phyloP scores from a whole-genome alignment of 129 eudicot species.

The Arctium minus region DNA sequence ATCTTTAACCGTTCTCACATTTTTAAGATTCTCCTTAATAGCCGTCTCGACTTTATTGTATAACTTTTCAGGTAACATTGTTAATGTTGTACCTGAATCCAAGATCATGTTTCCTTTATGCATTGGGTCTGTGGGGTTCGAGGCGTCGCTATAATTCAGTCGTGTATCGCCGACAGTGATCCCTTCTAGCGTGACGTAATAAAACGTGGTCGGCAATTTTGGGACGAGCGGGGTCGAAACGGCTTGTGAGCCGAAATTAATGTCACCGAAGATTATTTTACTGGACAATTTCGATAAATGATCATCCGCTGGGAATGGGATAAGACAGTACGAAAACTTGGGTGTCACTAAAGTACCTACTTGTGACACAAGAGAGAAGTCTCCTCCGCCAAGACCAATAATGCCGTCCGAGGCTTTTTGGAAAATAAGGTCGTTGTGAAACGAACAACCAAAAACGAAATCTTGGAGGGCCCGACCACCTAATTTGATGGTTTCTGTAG shows the following conservation, averaged over 20 bases:
- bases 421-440: slow-evolving; percentile 7
- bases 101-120: slow-evolving; percentile 49
- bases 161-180: slow-evolving; percentile 16
- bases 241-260: slow-evolving; percentile 14
- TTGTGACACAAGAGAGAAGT: slow-evolving; percentile 35
- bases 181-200: slow-evolving; percentile 23
- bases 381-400: slow-evolving; percentile 44
- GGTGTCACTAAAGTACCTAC: background rate
- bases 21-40: slow-evolving; percentile 16
- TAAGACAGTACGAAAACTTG: slow-evolving; percentile 31
- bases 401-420: slow-evolving; percentile 17
- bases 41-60: slow-evolving; percentile 16
- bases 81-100: slow-evolving; percentile 58
- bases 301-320: slow-evolving; percentile 11
- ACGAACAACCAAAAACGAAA: slow-evolving; percentile 33
- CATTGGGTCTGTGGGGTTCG: background rate
- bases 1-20: slow-evolving; percentile 17
- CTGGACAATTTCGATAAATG: slow-evolving; percentile 15
- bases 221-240: slow-evolving; percentile 31
- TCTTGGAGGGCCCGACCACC: background rate
- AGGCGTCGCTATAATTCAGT: background rate
- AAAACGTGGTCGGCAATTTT: slow-evolving; percentile 7
- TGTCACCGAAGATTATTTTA: slow-evolving; percentile 37
- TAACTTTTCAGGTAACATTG: slow-evolving; percentile 17
- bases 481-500: slow-evolving; percentile 28